Conservation (phyloP, 371 early-diverging fungal species). For the Apophysomyces trapeziformis region DNA sequence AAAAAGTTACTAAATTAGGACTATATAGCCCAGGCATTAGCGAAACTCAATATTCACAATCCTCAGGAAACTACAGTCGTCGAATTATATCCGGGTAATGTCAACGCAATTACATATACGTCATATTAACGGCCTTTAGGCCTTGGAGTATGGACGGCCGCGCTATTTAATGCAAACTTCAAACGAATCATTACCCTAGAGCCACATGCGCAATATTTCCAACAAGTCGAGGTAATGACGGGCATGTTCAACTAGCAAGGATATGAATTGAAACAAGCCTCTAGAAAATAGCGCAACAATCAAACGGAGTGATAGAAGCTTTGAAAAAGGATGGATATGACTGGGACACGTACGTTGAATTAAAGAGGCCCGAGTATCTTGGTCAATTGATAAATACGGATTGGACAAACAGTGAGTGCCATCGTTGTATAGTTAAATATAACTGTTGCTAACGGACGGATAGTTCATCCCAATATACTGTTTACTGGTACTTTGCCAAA, state of each 20-base stretch:
- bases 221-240: constrained; percentile 29
- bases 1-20: not conserved
- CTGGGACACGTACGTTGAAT: constrained; percentile 46
- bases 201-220: constrained; percentile 28
- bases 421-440: not conserved
- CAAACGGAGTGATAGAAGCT: constrained; percentile 19
- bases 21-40: constrained; percentile 16
- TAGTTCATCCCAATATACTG: constrained; percentile 43
- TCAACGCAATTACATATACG: not conserved
- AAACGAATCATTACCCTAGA: constrained; percentile 42
- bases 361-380: constrained; percentile 39
- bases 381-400: constrained; percentile 31
- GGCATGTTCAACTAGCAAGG: not conserved
- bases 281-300: constrained; percentile 19
- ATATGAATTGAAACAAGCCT: not conserved
- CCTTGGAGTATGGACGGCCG: constrained; percentile 47
- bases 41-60: constrained; percentile 25
- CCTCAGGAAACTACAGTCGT: constrained; percentile 38
- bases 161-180: constrained; percentile 39
- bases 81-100: constrained; percentile 49
- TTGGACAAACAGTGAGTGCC: constrained; percentile 40
- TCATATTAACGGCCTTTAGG: constrained; percentile 21
- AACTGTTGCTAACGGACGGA: not conserved
- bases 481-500: constrained; percentile 55
- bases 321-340: constrained; percentile 52